Conservation (phyloP, 1,284 basidiomycete genomes). For the Irpex sp. region DNA sequence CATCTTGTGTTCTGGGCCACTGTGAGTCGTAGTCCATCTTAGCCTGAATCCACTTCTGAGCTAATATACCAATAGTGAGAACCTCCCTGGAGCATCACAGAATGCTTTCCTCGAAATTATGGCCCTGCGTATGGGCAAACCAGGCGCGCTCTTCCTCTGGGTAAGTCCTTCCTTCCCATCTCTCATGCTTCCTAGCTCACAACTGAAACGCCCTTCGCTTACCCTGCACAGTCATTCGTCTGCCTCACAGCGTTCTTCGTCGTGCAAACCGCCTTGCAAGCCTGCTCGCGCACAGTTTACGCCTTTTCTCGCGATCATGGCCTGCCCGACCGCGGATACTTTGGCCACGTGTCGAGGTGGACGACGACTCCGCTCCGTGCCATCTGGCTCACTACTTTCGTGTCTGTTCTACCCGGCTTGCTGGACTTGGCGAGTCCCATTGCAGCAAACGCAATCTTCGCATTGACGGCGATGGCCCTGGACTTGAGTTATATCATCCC, state of each 20-base stretch:
- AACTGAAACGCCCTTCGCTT: too few species aligned
- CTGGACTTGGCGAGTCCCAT: conserved; percentile 74
- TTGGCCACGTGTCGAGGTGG: conserved; percentile 59
- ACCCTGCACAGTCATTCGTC: conserved; percentile 48
- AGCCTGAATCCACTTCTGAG: not conserved
- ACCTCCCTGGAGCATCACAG: conserved; percentile 50
- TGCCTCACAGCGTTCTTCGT: conserved; percentile 83
- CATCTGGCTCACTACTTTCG: conserved; percentile 72
- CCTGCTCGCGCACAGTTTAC: conserved; percentile 82
- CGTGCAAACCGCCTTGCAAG: conserved; percentile 77
- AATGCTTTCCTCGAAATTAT: conserved; percentile 51
- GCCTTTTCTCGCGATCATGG: conserved; percentile 86
- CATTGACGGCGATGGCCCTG: conserved; percentile 68
- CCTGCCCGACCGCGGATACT: conserved; percentile 78
- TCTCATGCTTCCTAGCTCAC: not conserved
- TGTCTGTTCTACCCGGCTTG: conserved; percentile 67
- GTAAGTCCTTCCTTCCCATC: conserved; percentile 28
- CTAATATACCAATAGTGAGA: conserved; percentile 33
- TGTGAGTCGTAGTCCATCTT: conserved; percentile 34
- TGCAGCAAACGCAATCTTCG: conserved; percentile 83
- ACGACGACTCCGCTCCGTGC: conserved; percentile 80
- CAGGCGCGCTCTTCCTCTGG: conserved; percentile 73
- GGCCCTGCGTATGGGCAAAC: conserved; percentile 65
- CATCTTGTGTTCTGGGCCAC: conserved; percentile 74
- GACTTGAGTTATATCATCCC: conserved; percentile 74